Conservation (phyloP, 192 early-diverging fungal genomes). For the Diversispora epigaea region DNA sequence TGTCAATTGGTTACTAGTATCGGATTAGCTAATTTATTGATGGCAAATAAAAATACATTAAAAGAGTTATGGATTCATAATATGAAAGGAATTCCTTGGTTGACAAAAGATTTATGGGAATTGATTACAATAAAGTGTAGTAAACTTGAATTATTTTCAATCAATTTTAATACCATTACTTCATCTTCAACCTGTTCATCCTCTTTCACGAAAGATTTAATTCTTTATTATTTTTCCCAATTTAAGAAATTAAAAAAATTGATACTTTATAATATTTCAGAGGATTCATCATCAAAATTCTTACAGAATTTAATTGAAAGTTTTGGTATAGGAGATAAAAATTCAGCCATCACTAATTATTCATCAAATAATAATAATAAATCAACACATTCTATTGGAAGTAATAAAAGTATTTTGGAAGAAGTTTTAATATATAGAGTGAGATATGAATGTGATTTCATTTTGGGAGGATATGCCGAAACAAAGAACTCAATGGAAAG, state of each 20-base stretch:
- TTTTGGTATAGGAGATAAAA: neutral
- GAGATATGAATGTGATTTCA: constrained; percentile 19
- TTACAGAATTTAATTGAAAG: neutral
- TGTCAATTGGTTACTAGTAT: neutral
- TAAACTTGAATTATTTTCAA: neutral
- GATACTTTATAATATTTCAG: neutral
- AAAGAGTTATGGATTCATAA: constrained; percentile 6
- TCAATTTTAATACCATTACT: neutral
- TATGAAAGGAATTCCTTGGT: neutral
- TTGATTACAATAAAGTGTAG: neutral
- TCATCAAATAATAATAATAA: too few species aligned
- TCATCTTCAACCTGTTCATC: neutral
- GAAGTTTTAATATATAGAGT: constrained; percentile 2
- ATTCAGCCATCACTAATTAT: too few species aligned
- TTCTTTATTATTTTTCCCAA: too few species aligned
- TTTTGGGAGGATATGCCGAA: constrained; percentile 16
- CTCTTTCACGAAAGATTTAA: neutral
- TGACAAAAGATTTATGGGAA: neutral
- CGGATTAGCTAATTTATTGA: neutral
- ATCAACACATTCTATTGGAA: neutral
- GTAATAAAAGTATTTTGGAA: neutral
- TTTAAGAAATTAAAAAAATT: neutral
- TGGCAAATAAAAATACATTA: neutral
- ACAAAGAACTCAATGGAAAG: neutral
- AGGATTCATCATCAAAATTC: neutral